Evolutionary conservation across 257 asterid species (phyloP).

Genomic region (Solanum dulcamara): DNA sequence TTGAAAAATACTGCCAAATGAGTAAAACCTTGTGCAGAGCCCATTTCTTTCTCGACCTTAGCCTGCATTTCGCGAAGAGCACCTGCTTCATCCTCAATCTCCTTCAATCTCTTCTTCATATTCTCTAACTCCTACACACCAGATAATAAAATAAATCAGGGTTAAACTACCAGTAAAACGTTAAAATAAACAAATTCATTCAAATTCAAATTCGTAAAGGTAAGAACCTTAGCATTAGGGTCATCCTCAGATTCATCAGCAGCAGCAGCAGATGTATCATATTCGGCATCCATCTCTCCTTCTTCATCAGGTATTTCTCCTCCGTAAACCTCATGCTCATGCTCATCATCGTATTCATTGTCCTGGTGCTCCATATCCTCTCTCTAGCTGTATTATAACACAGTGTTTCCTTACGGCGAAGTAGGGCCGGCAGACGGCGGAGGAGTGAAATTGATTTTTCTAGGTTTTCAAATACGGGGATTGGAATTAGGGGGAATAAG

Average conservation of each 20-base stretch:
- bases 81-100: slow-evolving; percentile 76
- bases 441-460: background rate
- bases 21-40: slow-evolving; percentile 41
- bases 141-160: background rate
- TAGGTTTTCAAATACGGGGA: background rate
- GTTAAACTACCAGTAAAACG: background rate
- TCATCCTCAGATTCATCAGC: slow-evolving; percentile 1
- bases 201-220: background rate
- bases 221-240: slow-evolving; percentile 4
- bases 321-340: slow-evolving; percentile 8
- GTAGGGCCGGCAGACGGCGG: background rate
- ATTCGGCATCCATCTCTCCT: slow-evolving; percentile 11
- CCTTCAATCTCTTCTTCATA: slow-evolving; percentile 64
- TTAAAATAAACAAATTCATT: background rate
- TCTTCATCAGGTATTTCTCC: slow-evolving; percentile 13
- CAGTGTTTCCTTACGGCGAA: background rate
- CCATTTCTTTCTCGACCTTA: slow-evolving; percentile 72
- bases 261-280: slow-evolving; percentile 1
- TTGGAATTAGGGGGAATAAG: background rate
- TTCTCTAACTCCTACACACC: slow-evolving; percentile 55
- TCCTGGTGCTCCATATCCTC: slow-evolving; percentile 1
- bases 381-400: background rate
- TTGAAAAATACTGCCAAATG: background rate
- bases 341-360: background rate
- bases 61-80: slow-evolving; percentile 88